Conservation (phyloP, 805 yeast genomes). For the Yarrowia osloensis region DNA sequence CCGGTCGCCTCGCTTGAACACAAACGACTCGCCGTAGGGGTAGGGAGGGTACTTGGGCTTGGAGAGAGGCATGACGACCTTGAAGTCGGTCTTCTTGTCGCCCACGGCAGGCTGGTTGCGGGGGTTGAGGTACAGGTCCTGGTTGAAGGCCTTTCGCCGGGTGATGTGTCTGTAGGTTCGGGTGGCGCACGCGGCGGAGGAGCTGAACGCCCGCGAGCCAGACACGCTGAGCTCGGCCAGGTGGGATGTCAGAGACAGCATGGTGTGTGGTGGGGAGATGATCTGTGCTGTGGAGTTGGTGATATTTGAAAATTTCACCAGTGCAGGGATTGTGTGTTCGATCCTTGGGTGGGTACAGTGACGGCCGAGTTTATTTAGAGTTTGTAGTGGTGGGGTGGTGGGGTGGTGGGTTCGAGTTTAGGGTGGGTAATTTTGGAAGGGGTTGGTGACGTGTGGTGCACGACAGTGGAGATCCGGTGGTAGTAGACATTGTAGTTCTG, state of each 20-base stretch:
- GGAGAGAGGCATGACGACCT: conserved; percentile 9
- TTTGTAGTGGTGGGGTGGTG: background rate
- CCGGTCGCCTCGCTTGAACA: conserved; percentile 79
- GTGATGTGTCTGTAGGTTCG: conserved; percentile 20
- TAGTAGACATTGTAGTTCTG: no score
- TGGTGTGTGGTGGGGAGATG: background rate
- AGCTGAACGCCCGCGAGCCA: conserved; percentile 1
- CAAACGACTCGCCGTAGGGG: conserved; percentile 74
- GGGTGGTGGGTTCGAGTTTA: background rate
- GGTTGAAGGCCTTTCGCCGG: conserved; percentile 25
- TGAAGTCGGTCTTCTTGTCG: conserved; percentile 34
- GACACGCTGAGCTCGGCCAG: background rate
- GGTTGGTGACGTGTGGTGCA: no score
- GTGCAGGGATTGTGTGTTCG: background rate
- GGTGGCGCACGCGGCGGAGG: background rate
- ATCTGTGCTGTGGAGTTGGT: background rate
- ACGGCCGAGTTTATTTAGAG: background rate
- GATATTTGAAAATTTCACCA: background rate
- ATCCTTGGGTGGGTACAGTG: background rate
- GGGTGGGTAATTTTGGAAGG: no score
- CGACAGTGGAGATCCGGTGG: no score
- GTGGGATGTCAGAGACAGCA: background rate
- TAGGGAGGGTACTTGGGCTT: conserved; percentile 57
- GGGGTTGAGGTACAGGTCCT: conserved; percentile 17
- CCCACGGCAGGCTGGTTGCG: conserved; percentile 19